Base-by-base conservation (phyloP, 1,284 basidiomycete species). In the Austroboletus olivaceoglutinosus region DNA sequence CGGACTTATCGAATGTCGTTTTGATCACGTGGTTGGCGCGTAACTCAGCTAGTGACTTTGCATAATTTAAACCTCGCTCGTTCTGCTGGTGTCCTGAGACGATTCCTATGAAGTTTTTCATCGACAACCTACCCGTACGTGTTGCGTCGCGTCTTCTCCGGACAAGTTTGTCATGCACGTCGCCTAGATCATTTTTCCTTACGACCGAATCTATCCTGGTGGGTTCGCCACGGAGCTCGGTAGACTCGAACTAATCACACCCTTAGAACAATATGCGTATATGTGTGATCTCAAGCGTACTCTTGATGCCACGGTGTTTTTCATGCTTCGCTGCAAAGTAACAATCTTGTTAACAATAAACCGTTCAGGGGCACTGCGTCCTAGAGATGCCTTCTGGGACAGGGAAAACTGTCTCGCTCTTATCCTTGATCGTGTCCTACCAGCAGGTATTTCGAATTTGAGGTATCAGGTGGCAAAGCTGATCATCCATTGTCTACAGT, bases 351-450 rank as follows among this genome's bases (percentile, higher is more conserved):
- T n/a, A 9, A 40, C 16, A 23, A 34, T 18, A 21, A 36, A 11
- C 27, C 22, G 21, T 40, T 43, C 68, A 97, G 93, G 97, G 97
- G 45, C 97, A 99, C 62, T 98, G 97, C 70, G 93, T 99, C 18
- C 81, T 99, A 29, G 97, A 99, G 75, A 99, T 99, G 97, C 97
- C 97, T 55, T 99, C 97, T 12, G 97, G 97, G 15, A 99, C 97
- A 33, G 97, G 97, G 19, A 99, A 99, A 77, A 99, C 97, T 0
- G 95, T 99, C 21, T 98, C 95, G 11, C 77, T 99, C 4, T 78
- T 99, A 27, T 96, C 93, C 15, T 76, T 99, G 52, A 99, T 99
- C 73, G 89, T 99, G 42, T 95, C 95, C 22, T 99, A 99, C 68
- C 96, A 98, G 72, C 93, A 97, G 75, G 95, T 92, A 52, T 31